phyloP scores from a whole-genome alignment of 2,329 filamentous ascomycete genomes.

The Monosporascus sp. region DNA sequence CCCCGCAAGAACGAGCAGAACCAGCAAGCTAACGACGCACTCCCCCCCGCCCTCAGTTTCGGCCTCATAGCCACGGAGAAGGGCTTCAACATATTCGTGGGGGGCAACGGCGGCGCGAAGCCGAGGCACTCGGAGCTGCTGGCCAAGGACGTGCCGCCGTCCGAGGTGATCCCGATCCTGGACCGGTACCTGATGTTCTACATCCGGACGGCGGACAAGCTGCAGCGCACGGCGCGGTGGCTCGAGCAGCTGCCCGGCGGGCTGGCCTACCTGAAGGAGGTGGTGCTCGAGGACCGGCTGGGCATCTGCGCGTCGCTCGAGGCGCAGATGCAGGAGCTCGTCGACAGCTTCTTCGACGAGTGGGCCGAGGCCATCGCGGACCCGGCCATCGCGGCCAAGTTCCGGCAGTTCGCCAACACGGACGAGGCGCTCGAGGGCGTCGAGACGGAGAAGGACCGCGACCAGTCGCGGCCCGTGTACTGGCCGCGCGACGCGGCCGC shows the following conservation, averaged over 20 bases:
- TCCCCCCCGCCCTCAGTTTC: constrained; percentile 47
- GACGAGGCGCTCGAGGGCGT: constrained; percentile 62
- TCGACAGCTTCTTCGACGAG: constrained; percentile 82
- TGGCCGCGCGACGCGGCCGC: constrained; percentile 64
- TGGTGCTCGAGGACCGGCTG: constrained; percentile 79
- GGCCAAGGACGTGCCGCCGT: constrained; percentile 77
- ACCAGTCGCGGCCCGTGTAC: constrained; percentile 67
- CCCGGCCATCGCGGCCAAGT: constrained; percentile 62
- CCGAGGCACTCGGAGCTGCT: constrained; percentile 77
- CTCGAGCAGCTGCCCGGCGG: constrained; percentile 79
- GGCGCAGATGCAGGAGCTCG: constrained; percentile 79
- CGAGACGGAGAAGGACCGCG: constrained; percentile 67
- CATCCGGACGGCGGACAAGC: constrained; percentile 84
- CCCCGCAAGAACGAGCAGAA: constrained; percentile 59
- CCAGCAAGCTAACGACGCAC: not conserved
- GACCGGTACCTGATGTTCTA: constrained; percentile 92
- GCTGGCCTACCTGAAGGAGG: constrained; percentile 74
- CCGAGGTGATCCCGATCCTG: constrained; percentile 76
- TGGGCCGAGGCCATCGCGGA: constrained; percentile 78
- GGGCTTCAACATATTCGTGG: constrained; percentile 89
- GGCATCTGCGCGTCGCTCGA: constrained; percentile 82
- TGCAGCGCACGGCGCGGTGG: constrained; percentile 86
- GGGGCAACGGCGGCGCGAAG: constrained; percentile 82
- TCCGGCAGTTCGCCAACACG: constrained; percentile 82
- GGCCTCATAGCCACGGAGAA: constrained; percentile 89